Base-by-base conservation (phyloP, 306 rosid species). In the Trifolium repens region DNA sequence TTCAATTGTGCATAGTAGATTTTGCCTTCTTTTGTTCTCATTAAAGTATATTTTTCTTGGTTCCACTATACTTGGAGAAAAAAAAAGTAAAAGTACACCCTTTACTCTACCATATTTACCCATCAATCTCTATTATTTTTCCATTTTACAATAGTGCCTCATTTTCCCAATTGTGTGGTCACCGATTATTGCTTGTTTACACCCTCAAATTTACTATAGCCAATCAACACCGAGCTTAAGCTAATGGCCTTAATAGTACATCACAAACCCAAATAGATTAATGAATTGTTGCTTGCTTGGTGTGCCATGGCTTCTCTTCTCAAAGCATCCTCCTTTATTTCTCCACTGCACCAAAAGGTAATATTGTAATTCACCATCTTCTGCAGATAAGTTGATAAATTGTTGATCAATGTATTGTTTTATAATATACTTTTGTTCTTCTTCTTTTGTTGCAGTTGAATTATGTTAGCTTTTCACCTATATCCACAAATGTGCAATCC, bases 221-320 rank as follows among this genome's bases (percentile, higher is more conserved):
- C 61, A 55, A 55, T 54, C 30, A 54, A 19, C 12, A 19, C 7
- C 4, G 7, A 54, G 60, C 30, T 16, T 54, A 54, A 54, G 30
- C 60, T 17, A 53, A 30, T 30, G 34, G 30, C 30, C 30, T 4
- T 32, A 32, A 32, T 17, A 30, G 12, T 55, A 55, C 1, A 4
- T 19, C 2, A 55, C 32, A 55, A 22, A 58, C 1, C 13, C 2
- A 9, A 10, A 43, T 2, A 12, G 63, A 55, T 22, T 1, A 15
- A 55, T 10, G 1, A 11, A 14, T 1, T 8, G 26, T 53, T 8
- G 55, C 14, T n/a, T 16, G 61, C 61, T 55, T 55, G 61, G 61
- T 58, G 16, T 26, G 14, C 81, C 78, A 92, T 92, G 97, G 90
- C 94, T 46, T 87, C 89, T 46, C 85, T 90, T 81, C 87, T 88